These are phyloP conservation scores for Fusarium domesticum DNA, from an alignment of 2,329 filamentous ascomycete genomes.

Conservation along the genomic window DNA sequence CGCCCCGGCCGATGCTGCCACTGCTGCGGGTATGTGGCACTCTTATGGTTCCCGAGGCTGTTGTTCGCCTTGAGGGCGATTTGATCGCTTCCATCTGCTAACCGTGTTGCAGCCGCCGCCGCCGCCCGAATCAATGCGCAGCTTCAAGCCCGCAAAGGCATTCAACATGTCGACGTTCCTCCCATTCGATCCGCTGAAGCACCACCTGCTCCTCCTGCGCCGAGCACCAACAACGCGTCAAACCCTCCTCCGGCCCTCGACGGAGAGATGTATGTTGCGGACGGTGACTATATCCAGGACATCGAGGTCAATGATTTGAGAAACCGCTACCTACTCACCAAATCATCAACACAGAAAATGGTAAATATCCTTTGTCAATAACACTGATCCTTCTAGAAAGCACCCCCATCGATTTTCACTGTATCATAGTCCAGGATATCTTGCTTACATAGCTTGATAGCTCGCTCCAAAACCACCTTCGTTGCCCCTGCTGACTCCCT, in stretches of 20 bases:
- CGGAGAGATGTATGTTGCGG: slow-evolving; percentile 87
- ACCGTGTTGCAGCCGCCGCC: slow-evolving; percentile 63
- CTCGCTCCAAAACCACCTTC: slow-evolving; percentile 60
- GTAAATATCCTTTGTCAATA: slow-evolving; percentile 70
- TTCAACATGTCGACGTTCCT: slow-evolving; percentile 86
- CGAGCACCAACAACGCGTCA: slow-evolving; percentile 32
- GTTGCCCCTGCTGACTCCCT: slow-evolving; percentile 92
- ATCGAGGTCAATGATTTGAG: slow-evolving; percentile 98
- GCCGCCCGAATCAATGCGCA: slow-evolving; percentile 84
- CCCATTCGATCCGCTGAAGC: slow-evolving; percentile 63
- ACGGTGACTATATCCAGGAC: slow-evolving; percentile 97
- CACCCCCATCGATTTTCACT: slow-evolving; percentile 34
- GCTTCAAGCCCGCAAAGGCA: slow-evolving; percentile 80
- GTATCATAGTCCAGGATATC: slow-evolving; percentile 55
- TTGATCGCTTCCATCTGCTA: slow-evolving; percentile 2
- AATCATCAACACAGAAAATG: slow-evolving; percentile 97
- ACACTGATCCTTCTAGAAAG: slow-evolving; percentile 39
- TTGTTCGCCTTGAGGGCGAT: slow-evolving; percentile 9
- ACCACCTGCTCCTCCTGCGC: slow-evolving; percentile 39
- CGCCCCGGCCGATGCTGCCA: slow-evolving; percentile 63
- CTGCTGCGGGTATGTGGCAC: slow-evolving; percentile 65
- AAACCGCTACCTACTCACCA: slow-evolving; percentile 95
- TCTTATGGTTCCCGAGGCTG: slow-evolving; percentile 1
- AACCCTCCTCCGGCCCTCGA: slow-evolving; percentile 60
- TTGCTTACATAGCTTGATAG: slow-evolving; percentile 71